These are phyloP conservation scores for Ramaria sp. DNA, from an alignment of 768 basidiomycete genomes.

Conservation along the genomic window DNA sequence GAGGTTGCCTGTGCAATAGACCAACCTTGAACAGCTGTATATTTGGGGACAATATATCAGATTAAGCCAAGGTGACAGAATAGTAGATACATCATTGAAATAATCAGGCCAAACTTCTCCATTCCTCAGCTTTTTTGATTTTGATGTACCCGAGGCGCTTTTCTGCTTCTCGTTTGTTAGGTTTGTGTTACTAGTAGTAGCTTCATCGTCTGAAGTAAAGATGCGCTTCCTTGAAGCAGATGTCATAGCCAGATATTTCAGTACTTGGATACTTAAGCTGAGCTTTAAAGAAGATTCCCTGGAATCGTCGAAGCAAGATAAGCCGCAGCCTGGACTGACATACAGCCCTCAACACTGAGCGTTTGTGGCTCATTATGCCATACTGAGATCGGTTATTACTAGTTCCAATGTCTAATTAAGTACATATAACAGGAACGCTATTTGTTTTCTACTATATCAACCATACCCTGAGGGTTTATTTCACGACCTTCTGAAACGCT, in stretches of 20 bases:
- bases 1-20: background rate
- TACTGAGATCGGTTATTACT: too few species aligned
- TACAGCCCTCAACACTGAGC: too few species aligned
- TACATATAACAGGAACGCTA: too few species aligned
- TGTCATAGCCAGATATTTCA: too few species aligned
- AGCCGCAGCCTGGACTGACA: too few species aligned
- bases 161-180: background rate
- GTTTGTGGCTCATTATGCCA: too few species aligned
- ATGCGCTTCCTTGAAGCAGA: background rate
- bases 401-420: too few species aligned
- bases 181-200: background rate
- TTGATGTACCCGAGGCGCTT: background rate
- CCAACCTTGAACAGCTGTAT: conserved; percentile 50
- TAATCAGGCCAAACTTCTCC: conserved; percentile 45
- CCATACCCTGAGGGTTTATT: conserved; percentile 4
- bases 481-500: background rate
- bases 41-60: conserved; percentile 5
- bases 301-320: too few species aligned
- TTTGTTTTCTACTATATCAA: background rate
- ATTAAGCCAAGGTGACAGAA: background rate
- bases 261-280: too few species aligned
- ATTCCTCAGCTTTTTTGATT: background rate
- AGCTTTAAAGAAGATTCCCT: too few species aligned
- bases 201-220: background rate
- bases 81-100: conserved; percentile 36